These are phyloP conservation scores for Kingdonia uniflora DNA, from an alignment of 164 flowering plant species.

Conservation along the genomic window DNA sequence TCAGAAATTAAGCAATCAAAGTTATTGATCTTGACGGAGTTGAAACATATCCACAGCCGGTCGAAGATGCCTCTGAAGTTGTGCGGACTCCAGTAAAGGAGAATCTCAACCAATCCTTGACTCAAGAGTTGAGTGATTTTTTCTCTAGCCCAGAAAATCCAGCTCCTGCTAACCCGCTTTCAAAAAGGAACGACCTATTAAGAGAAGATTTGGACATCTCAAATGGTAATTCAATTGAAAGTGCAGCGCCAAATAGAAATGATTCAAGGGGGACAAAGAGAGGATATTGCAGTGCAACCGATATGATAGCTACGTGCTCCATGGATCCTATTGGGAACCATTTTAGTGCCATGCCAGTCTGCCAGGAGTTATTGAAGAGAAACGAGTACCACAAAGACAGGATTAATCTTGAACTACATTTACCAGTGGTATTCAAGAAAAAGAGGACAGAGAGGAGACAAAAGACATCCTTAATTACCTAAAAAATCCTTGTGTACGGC, in stretches of 20 bases:
- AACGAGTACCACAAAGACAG: too few species aligned
- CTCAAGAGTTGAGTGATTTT: constrained; percentile 11
- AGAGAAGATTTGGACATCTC: too few species aligned
- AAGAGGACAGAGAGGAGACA: constrained; percentile 42
- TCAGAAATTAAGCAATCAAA: constrained; percentile 4
- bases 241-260: too few species aligned
- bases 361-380: neutral
- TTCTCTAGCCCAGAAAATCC: constrained; percentile 7
- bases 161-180: constrained; percentile 3
- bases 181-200: constrained; percentile 13
- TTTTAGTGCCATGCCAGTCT: neutral
- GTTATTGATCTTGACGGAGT: neutral
- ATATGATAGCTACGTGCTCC: too few species aligned
- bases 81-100: constrained; percentile 18
- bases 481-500: constrained; percentile 11
- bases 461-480: constrained; percentile 12
- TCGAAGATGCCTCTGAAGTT: constrained; percentile 13
- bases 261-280: constrained; percentile 8
- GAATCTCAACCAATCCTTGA: constrained; percentile 11
- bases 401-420: constrained; percentile 7
- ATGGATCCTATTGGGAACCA: constrained; percentile 6
- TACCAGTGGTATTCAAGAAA: constrained; percentile 36
- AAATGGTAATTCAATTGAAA: too few species aligned
- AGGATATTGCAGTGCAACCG: constrained; percentile 14
- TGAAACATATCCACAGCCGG: constrained; percentile 8